Conservation (phyloP, 345 rosid species). For the Salix dunnii region DNA sequence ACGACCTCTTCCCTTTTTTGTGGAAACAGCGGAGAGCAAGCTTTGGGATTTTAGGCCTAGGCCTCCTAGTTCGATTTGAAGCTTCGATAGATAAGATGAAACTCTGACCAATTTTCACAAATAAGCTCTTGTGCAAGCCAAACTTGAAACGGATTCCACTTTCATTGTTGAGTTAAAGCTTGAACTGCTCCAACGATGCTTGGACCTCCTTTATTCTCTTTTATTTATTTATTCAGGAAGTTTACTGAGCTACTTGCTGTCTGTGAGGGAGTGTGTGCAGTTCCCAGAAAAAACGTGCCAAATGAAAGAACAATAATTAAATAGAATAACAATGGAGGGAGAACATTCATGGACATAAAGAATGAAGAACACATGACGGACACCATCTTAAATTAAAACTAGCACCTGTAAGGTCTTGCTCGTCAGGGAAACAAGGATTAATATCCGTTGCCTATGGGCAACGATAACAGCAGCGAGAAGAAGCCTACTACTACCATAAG, state of each 20-base stretch:
- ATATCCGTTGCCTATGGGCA: neutral
- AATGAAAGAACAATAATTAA: neutral
- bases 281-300: neutral
- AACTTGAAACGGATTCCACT: neutral
- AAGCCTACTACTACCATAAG: neutral
- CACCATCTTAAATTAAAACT: neutral
- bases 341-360: neutral
- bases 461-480: slow-evolving; percentile 2
- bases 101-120: neutral
- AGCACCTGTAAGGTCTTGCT: neutral
- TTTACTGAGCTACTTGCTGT: neutral
- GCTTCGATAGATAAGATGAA: neutral
- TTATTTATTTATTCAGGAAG: neutral
- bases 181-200: neutral
- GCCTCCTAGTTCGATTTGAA: neutral
- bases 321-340: neutral
- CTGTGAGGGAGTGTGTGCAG: neutral
- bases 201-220: neutral
- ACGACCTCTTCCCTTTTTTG: neutral
- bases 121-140: neutral
- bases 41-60: neutral
- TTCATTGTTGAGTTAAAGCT: neutral
- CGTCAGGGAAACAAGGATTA: neutral
- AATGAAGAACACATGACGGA: neutral
- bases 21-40: neutral